phyloP scores from a whole-genome alignment of 1,284 basidiomycete genomes.

The Paramarasmius palmivorus region DNA sequence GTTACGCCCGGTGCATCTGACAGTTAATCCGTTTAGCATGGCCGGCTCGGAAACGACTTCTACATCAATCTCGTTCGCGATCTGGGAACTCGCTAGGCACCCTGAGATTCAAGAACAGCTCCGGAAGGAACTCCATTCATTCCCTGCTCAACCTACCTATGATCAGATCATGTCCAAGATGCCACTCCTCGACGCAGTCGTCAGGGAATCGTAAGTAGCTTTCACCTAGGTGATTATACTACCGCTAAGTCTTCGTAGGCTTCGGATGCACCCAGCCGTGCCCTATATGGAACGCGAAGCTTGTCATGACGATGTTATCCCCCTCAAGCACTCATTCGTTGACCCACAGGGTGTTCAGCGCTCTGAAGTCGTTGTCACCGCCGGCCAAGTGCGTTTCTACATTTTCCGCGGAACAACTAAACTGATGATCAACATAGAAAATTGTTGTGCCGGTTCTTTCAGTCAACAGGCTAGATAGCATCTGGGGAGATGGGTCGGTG shows the following conservation, averaged over 20 bases:
- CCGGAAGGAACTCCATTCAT: background rate
- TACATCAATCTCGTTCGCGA: background rate
- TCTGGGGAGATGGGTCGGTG: background rate
- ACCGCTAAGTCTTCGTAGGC: background rate
- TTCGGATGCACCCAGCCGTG: slow-evolving; percentile 1
- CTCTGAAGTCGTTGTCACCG: background rate
- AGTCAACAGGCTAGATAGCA: background rate
- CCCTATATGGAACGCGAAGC: slow-evolving; percentile 2
- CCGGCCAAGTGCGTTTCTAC: background rate
- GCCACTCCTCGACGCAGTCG: background rate
- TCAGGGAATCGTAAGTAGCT: background rate
- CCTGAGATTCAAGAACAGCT: slow-evolving; percentile 1
- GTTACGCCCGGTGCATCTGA: too few species aligned
- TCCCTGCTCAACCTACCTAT: slow-evolving; percentile 2
- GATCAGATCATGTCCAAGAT: slow-evolving; percentile 1
- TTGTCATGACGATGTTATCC: background rate
- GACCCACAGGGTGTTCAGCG: background rate
- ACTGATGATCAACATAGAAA: background rate
- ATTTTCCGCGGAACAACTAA: background rate
- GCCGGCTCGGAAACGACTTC: slow-evolving; percentile 2
- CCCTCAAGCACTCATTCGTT: background rate
- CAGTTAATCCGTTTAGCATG: background rate
- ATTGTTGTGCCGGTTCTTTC: background rate
- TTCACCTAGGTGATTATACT: too few species aligned
- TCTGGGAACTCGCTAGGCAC: slow-evolving; percentile 2